Evolutionary conservation across 805 yeast species (phyloP), one percentile per base, ranked within the genome.

Genomic region (Candida piceae): DNA sequence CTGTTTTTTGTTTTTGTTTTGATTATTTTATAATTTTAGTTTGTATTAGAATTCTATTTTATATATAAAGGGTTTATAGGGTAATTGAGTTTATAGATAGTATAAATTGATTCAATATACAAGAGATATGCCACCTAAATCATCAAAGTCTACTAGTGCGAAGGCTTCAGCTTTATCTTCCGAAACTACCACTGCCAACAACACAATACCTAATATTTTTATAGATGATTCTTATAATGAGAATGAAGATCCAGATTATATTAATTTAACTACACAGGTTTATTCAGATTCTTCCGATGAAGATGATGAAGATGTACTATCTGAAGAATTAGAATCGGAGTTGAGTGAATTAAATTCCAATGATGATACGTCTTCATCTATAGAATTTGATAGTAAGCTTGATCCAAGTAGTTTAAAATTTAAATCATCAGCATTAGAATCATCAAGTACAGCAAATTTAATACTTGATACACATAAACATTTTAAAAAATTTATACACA

Each of bases 401-500:
- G 30, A 15, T 15, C 23, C 19, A n/a, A n/a, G n/a, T n/a, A n/a
- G n/a, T n/a, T n/a, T n/a, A n/a, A n/a, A n/a, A n/a, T n/a, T n/a
- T n/a, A n/a, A n/a, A n/a, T n/a, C n/a, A n/a, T n/a, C n/a, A n/a
- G n/a, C 11, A 12, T 28, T 35, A 2, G 41, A 44, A n/a, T 31
- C 40, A 13, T 30, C 40, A 26, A 49, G 49, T 31, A 50, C 55
- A 3, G 39, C 53, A 12, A 53, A 50, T 20, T 38, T 52, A 19
- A 30, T 55, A 8, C 30, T 53, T 6, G 52, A 44, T 9, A 50
- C 59, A 1, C 64, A 61, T 39, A 49, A 46, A 39, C 41, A 44
- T n/a, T 60, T 61, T 36, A 48, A 48, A 19, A 40, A 46, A 18
- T 45, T 61, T 25, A 45, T 61, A 17, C 65, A 59, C 39, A 83